Percentiles rank a stretch among this genome's conserved stretches.
Conservation (phyloP, 208 protist species). For the Porcisia hertigi region DNA sequence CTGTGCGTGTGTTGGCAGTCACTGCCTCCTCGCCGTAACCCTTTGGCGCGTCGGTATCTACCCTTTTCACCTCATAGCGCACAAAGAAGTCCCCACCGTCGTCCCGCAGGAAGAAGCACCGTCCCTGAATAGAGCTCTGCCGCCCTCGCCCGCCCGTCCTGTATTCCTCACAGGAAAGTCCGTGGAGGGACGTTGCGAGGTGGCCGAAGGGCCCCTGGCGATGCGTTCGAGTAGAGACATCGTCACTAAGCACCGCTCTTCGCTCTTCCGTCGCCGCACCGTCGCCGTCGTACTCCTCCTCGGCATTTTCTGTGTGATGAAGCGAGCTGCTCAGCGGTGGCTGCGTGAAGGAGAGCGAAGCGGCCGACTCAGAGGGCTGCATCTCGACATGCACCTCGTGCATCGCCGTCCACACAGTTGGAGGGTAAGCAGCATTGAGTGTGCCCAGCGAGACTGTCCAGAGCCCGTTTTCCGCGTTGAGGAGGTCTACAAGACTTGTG, state of each 20-base stretch:
- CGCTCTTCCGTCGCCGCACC: not conserved
- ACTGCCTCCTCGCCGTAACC: not conserved
- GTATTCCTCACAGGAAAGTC: constrained; percentile 41
- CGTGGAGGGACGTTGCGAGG: constrained; percentile 17
- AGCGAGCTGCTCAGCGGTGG: constrained; percentile 10
- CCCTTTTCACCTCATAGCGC: constrained; percentile 12
- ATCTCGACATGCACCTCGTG: constrained; percentile 21
- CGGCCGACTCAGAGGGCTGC: constrained; percentile 24
- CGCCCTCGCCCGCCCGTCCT: constrained; percentile 3
- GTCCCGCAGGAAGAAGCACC: constrained; percentile 31
- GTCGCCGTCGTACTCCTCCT: constrained; percentile 1
- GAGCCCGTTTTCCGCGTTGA: constrained; percentile 23
- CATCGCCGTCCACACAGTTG: constrained; percentile 26
- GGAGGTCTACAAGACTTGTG: constrained; percentile 24
- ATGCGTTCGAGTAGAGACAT: constrained; percentile 5
- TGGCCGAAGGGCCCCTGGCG: constrained; percentile 15
- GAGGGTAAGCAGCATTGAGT: not conserved
- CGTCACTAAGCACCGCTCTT: not conserved
- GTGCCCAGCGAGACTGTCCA: constrained; percentile 19
- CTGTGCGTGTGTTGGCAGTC: not conserved
- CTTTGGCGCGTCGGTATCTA: not conserved
- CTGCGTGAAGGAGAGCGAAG: constrained; percentile 20
- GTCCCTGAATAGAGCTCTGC: constrained; percentile 12
- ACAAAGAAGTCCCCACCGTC: constrained; percentile 27
- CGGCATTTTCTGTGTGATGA: not conserved